Percentiles rank a stretch among this genome's conserved stretches.
Conservation (phyloP, 768 basidiomycete genomes). For the Suillus tomentosus region DNA sequence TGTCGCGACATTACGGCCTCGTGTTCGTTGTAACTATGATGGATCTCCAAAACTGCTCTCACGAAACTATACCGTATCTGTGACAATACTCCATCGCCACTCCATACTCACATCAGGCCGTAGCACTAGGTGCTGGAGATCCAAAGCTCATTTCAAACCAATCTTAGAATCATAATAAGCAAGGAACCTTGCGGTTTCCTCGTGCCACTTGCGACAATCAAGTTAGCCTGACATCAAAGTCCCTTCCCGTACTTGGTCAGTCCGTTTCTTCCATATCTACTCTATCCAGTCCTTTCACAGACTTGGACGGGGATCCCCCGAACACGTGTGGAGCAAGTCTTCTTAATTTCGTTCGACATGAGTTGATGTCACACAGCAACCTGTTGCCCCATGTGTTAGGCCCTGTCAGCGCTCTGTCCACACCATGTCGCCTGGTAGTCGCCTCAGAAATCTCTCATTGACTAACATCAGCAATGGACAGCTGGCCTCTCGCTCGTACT, state of each 20-base stretch:
- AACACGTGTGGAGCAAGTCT: conserved; percentile 29
- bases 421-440: conserved; percentile 45
- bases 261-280: background rate
- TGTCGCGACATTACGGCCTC: background rate
- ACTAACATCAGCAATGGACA: conserved; percentile 35
- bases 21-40: background rate
- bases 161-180: background rate
- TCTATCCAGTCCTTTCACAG: conserved; percentile 1
- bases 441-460: conserved; percentile 41
- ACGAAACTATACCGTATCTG: background rate
- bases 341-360: conserved; percentile 19
- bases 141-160: background rate
- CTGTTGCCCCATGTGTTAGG: conserved; percentile 21
- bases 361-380: conserved; percentile 15
- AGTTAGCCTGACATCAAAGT: background rate
- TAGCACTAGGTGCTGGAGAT: background rate
- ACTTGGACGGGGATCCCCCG: conserved; percentile 7
- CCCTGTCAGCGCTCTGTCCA: conserved; percentile 15
- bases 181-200: background rate
- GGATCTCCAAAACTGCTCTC: background rate
- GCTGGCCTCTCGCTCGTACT: conserved; percentile 45
- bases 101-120: background rate
- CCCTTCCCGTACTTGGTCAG: conserved; percentile 1
- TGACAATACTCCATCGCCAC: background rate
- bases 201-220: conserved; percentile 1